Conservation (phyloP, 2,329 filamentous ascomycete species). For the Aspergillus sp. region DNA sequence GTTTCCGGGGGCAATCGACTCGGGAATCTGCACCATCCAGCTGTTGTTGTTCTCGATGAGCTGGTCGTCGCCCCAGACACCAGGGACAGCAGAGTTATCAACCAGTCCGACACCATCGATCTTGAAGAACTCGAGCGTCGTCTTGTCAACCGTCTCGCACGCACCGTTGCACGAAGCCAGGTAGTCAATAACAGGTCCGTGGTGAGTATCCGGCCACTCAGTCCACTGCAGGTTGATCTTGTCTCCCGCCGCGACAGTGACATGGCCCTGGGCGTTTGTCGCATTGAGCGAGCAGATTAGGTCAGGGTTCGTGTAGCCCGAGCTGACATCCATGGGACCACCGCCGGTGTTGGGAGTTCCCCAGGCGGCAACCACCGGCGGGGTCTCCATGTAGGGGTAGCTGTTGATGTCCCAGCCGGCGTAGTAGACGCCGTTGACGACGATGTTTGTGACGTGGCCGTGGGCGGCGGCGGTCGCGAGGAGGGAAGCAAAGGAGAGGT, state of each 20-base stretch:
- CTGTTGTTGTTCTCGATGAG: slow-evolving; percentile 55
- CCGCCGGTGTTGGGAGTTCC: slow-evolving; percentile 49
- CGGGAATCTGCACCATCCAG: slow-evolving; percentile 52
- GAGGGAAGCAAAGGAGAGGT: slow-evolving; percentile 25
- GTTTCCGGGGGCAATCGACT: slow-evolving; percentile 51
- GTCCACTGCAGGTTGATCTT: slow-evolving; percentile 64
- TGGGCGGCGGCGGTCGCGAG: slow-evolving; percentile 20
- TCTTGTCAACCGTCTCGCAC: slow-evolving; percentile 57
- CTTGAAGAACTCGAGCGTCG: slow-evolving; percentile 63
- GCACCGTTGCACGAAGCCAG: slow-evolving; percentile 61
- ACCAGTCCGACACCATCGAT: slow-evolving; percentile 60
- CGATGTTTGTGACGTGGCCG: slow-evolving; percentile 25
- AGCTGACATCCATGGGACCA: slow-evolving; percentile 32
- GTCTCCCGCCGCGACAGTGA: slow-evolving; percentile 62
- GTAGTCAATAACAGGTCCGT: slow-evolving; percentile 66
- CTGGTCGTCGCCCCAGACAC: slow-evolving; percentile 59
- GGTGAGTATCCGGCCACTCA: slow-evolving; percentile 65
- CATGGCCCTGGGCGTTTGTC: slow-evolving; percentile 52
- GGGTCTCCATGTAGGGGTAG: slow-evolving; percentile 37
- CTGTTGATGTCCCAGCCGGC: slow-evolving; percentile 34
- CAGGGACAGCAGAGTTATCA: slow-evolving; percentile 44
- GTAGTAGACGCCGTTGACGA: slow-evolving; percentile 27
- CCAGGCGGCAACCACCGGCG: slow-evolving; percentile 57
- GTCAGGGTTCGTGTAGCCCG: slow-evolving; percentile 49
- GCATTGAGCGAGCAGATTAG: slow-evolving; percentile 64